Conservation (phyloP, 2,329 filamentous ascomycete species). For the Pseudogymnoascus sp. region DNA sequence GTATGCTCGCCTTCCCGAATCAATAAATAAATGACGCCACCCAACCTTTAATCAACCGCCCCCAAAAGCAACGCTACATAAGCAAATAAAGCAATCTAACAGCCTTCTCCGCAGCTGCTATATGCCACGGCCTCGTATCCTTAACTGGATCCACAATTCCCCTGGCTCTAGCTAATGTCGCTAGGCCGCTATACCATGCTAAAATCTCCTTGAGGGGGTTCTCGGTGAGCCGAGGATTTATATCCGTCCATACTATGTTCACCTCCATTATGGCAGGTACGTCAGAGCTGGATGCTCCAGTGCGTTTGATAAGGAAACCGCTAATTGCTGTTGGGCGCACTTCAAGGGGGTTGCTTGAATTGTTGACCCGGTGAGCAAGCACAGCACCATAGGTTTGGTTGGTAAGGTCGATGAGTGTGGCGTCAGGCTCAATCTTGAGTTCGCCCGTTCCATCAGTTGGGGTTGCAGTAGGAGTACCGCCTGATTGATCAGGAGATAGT, state of each 20-base stretch:
- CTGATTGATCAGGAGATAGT: slow-evolving; percentile 50
- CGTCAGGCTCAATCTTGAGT: slow-evolving; percentile 51
- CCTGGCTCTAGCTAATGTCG: slow-evolving; percentile 58
- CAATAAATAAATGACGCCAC: background rate
- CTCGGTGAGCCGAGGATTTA: slow-evolving; percentile 17
- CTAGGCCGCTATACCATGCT: slow-evolving; percentile 57
- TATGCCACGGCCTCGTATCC: slow-evolving; percentile 68
- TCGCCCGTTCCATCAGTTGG: slow-evolving; percentile 31
- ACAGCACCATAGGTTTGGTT: slow-evolving; percentile 72
- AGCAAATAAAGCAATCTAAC: slow-evolving; percentile 55
- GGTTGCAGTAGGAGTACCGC: slow-evolving; percentile 32
- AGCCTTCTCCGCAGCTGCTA: slow-evolving; percentile 62
- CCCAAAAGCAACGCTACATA: slow-evolving; percentile 40
- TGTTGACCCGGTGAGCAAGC: slow-evolving; percentile 56
- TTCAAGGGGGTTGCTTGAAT: slow-evolving; percentile 46
- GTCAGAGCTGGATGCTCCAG: slow-evolving; percentile 46
- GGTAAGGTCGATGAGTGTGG: slow-evolving; percentile 60
- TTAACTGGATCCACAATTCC: slow-evolving; percentile 50
- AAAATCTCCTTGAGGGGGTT: slow-evolving; percentile 56
- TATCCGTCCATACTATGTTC: slow-evolving; percentile 48
- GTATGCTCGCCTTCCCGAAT: background rate
- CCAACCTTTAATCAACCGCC: background rate
- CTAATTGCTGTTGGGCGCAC: slow-evolving; percentile 50
- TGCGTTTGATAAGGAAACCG: slow-evolving; percentile 58
- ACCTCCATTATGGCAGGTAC: slow-evolving; percentile 54